phyloP scores from a whole-genome alignment of 768 basidiomycete species.

The Lentinula lateritia region DNA sequence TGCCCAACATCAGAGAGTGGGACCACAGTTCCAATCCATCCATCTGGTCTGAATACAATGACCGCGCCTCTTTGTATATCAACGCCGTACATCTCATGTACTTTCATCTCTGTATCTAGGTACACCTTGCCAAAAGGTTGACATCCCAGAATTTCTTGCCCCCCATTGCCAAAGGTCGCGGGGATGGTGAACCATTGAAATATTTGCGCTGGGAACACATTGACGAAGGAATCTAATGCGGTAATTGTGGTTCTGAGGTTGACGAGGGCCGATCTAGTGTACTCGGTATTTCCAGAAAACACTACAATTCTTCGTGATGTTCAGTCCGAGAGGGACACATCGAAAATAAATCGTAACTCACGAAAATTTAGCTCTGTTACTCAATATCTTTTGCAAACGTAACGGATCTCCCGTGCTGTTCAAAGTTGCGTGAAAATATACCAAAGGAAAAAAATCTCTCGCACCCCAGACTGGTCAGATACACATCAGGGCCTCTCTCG shows the following conservation, averaged over 20 bases:
- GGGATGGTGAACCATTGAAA: conserved; percentile 9
- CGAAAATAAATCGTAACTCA: neutral
- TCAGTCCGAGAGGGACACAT: neutral
- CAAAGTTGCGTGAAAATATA: neutral
- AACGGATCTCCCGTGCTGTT: conserved; percentile 8
- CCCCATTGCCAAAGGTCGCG: conserved; percentile 8
- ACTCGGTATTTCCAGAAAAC: conserved; percentile 8
- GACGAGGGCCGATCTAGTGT: neutral
- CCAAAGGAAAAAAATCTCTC: neutral
- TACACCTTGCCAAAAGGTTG: conserved; percentile 9
- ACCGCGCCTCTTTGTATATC: neutral
- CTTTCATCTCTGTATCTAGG: conserved; percentile 3
- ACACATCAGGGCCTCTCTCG: conserved; percentile 11
- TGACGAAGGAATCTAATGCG: neutral
- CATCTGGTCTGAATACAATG: conserved; percentile 7
- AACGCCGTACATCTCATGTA: conserved; percentile 6
- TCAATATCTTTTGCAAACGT: conserved; percentile 7
- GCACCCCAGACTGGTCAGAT: conserved; percentile 8
- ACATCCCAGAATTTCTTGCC: conserved; percentile 10
- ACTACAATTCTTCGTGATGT: conserved; percentile 1
- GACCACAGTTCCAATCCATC: conserved; percentile 5
- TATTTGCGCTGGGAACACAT: neutral
- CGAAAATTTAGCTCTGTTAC: conserved; percentile 8
- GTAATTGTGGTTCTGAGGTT: neutral
- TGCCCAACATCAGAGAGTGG: neutral